Base-by-base conservation (phyloP, 305 asterid genomes). In the Coffea humblotiana region DNA sequence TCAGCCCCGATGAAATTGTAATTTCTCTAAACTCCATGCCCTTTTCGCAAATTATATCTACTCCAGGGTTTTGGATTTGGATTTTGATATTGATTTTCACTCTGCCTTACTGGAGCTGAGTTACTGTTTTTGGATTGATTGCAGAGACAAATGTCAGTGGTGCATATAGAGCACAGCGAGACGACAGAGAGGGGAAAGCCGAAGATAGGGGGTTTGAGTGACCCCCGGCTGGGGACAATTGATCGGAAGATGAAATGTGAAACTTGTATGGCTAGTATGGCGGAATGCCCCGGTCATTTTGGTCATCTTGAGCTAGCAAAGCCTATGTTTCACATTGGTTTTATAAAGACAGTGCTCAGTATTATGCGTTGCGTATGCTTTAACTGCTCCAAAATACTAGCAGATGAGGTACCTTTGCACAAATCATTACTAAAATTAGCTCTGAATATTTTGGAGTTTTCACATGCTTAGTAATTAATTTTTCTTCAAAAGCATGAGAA, bases 251-350 rank as follows among this genome's bases (percentile, higher is more conserved):
- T 91, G 92, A 96, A 96, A 89, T 96, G 99, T 43, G 99, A 94
- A 83, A 96, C 99, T 19, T 96, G 99, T 88, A 96, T 94, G 98
- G 92, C 97, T 12, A 94, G 85, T 78, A 96, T 96, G 99, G 99
- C 98, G 0, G 98, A 96, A 83, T 96, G 99, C 77, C 95, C 99
- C 3, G 99, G 99, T 52, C 99, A 96, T 81, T 96, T 96, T 29
- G 99, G 98, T 19, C 99, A 96, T 81, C 97, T 96, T 18, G 99
- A 96, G 93, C 95, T 96, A 5, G 99, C 99, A 0, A 96, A 96
- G 66, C 99, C 99, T n/a, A 96, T 96, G 98, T 96, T 86, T 85
- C 99, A 96, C 78, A 90, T 96, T 60, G 99, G 99, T 12, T 96
- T 96, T 81, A 88, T 96, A 86, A 96, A 93, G 88, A 90, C 94